These are phyloP conservation scores for Hyaloperonospora brassicae DNA, from an alignment of 352 stramenopile genomes.

Conservation along the genomic window DNA sequence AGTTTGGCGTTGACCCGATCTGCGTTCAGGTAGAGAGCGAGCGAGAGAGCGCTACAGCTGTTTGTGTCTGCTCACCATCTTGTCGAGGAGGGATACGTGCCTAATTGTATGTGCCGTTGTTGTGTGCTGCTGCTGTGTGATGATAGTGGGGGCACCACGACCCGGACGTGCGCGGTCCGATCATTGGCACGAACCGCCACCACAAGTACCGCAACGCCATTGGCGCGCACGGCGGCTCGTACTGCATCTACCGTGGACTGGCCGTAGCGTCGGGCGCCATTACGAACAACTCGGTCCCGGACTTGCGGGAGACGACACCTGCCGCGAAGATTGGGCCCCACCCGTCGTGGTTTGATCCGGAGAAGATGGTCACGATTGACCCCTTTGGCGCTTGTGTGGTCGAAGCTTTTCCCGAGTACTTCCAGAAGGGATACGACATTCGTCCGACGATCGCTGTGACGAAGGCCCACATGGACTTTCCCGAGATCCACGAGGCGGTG, in stretches of 20 bases:
- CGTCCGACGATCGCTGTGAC: constrained; percentile 95
- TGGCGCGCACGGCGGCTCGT: constrained; percentile 95
- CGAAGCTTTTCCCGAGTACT: constrained; percentile 89
- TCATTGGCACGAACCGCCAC: constrained; percentile 94
- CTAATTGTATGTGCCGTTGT: no score
- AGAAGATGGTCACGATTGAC: constrained; percentile 88
- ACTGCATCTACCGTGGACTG: constrained; percentile 97
- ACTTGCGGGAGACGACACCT: constrained; percentile 90
- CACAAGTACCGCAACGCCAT: constrained; percentile 97
- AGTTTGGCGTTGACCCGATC: constrained; percentile 82
- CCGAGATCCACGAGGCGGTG: constrained; percentile 95
- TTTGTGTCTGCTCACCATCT: not conserved
- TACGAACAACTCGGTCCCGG: constrained; percentile 50
- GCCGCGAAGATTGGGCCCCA: constrained; percentile 96
- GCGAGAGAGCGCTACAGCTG: no score
- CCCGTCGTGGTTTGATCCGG: constrained; percentile 91
- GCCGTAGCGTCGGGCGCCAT: constrained; percentile 84
- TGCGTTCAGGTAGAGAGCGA: constrained; percentile 54
- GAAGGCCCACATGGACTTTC: constrained; percentile 98
- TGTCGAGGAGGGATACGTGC: not conserved
- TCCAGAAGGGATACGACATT: constrained; percentile 97
- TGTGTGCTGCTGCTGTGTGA: constrained; percentile 1
- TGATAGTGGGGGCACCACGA: constrained; percentile 88
- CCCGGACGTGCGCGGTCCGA: constrained; percentile 85
- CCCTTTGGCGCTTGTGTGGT: constrained; percentile 71